Conservation (phyloP, 352 stramenopile genomes). For the Blastocystis sp. region DNA sequence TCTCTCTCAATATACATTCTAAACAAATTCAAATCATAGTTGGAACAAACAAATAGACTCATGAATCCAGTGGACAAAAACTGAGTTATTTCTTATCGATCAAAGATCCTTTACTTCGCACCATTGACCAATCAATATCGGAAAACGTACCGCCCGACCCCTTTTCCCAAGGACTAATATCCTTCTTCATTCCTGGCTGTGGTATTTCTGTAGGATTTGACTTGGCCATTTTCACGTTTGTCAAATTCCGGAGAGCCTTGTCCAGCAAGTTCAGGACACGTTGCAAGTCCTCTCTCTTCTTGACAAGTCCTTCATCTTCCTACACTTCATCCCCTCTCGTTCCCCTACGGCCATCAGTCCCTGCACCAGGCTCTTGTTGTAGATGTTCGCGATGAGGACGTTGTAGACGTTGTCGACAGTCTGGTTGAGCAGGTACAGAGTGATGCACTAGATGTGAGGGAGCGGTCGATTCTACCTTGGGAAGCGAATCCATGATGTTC, state of each 20-base stretch:
- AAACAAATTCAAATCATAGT: neutral
- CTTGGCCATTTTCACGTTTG: neutral
- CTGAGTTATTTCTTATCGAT: neutral
- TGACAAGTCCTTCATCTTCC: slow-evolving; percentile 60
- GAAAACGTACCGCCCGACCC: neutral
- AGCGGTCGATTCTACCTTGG: slow-evolving; percentile 77
- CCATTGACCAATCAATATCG: slow-evolving; percentile 23
- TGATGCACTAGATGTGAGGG: slow-evolving; percentile 96
- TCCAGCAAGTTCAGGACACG: neutral
- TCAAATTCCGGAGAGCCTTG: slow-evolving; percentile 24
- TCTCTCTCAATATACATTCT: neutral
- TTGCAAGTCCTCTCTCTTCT: neutral
- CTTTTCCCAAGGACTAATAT: neutral
- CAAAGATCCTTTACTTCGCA: neutral
- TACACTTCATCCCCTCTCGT: slow-evolving; percentile 66
- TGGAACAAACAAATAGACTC: neutral
- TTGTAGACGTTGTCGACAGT: slow-evolving; percentile 93
- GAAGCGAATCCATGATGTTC: slow-evolving; percentile 96
- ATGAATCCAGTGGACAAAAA: slow-evolving; percentile 40
- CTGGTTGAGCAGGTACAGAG: slow-evolving; percentile 73
- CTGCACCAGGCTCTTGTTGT: slow-evolving; percentile 87
- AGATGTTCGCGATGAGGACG: slow-evolving; percentile 89
- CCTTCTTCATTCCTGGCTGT: too few species aligned
- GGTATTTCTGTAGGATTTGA: neutral
- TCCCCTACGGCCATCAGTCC: slow-evolving; percentile 85